These are phyloP conservation scores for Asterionellopsis glacialis DNA, from an alignment of 108 stramenopile genomes.

Conservation along the genomic window DNA sequence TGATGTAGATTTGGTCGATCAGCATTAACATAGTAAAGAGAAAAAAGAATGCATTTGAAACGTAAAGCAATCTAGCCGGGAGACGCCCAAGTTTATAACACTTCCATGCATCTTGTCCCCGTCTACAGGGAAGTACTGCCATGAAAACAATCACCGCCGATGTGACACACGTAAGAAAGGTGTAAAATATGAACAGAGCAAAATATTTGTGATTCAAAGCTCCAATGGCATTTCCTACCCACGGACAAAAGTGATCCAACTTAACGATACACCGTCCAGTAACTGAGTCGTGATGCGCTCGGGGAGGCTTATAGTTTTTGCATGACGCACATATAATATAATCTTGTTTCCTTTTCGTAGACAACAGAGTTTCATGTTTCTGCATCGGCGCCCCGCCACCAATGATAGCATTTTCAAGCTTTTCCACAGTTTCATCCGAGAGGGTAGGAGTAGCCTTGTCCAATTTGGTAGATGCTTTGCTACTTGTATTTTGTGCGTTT, in stretches of 20 bases:
- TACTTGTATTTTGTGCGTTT: too few species aligned
- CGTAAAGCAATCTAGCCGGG: too few species aligned
- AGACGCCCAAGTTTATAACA: too few species aligned
- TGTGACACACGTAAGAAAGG: conserved; percentile 68
- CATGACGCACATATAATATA: too few species aligned
- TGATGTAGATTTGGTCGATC: conserved; percentile 84
- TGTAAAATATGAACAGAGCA: conserved; percentile 91
- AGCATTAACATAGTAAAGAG: conserved; percentile 95
- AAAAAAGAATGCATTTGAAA: conserved; percentile 65
- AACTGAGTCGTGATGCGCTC: conserved; percentile 85
- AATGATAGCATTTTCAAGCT: too few species aligned
- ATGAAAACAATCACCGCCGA: conserved; percentile 42
- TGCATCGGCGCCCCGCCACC: too few species aligned
- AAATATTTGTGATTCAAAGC: conserved; percentile 92
- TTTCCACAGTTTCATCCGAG: too few species aligned
- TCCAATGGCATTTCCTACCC: conserved; percentile 97
- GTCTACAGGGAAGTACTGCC: conserved; percentile 23
- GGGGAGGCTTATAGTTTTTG: conserved; percentile 72
- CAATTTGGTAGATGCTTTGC: too few species aligned
- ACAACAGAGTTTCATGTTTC: too few species aligned
- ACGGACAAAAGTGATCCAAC: conserved; percentile 69
- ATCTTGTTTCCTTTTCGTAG: too few species aligned
- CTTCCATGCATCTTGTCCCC: too few species aligned
- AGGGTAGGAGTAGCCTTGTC: too few species aligned
- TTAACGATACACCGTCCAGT: conserved; percentile 76